Conservation (phyloP, 169 alveolate genomes). For the Cryptosporidium sp. region DNA sequence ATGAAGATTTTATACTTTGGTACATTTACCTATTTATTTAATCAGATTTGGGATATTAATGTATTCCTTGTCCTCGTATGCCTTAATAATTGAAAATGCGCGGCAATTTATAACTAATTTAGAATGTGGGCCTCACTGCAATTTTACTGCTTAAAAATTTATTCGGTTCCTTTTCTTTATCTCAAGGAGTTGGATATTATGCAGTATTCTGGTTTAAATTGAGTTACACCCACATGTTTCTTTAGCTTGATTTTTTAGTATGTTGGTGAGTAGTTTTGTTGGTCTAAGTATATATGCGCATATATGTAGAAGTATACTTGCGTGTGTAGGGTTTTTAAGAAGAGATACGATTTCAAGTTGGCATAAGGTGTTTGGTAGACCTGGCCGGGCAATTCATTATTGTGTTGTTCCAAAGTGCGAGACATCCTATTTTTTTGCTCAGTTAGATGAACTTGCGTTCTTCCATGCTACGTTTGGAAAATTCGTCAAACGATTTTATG, state of each 20-base stretch:
- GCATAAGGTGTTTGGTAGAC: not conserved
- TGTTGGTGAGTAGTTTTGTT: constrained; percentile 5
- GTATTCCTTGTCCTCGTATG: not conserved
- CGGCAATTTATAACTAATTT: not conserved
- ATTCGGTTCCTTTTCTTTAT: not conserved
- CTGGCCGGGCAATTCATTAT: not conserved
- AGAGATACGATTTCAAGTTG: not conserved
- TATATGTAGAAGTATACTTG: not conserved
- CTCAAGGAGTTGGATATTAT: not conserved
- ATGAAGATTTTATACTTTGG: not conserved
- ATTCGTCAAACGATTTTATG: too few species aligned
- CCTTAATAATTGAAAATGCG: not conserved
- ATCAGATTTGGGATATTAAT: not conserved
- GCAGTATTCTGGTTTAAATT: not conserved
- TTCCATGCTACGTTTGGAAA: not conserved
- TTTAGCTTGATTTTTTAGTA: constrained; percentile 11
- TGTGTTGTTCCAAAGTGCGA: not conserved
- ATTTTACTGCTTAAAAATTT: not conserved
- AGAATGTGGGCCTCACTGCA: not conserved
- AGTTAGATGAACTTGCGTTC: not conserved
- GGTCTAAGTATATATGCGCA: not conserved
- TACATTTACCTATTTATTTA: constrained; percentile 7
- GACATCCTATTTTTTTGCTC: not conserved
- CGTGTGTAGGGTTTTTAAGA: not conserved
- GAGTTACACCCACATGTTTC: not conserved